phyloP scores from a whole-genome alignment of 75 land plant species.

The Chamaecyparis obtusa region DNA sequence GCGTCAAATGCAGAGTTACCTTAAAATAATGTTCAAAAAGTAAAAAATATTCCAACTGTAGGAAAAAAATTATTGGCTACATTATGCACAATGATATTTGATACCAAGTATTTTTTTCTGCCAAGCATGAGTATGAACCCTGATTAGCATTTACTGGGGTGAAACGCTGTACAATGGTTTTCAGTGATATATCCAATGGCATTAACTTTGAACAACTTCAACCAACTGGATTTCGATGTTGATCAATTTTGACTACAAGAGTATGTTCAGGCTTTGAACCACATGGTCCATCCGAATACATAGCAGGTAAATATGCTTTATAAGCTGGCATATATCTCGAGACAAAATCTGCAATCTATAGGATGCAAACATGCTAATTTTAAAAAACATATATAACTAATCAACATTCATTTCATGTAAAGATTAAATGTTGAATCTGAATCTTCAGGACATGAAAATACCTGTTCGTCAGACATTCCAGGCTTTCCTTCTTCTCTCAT shows the following conservation, averaged over 20 bases:
- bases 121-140: background rate
- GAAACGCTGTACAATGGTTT: background rate
- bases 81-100: background rate
- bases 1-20: background rate
- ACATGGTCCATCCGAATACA: slow-evolving; percentile 82
- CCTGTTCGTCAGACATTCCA: slow-evolving; percentile 99
- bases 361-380: background rate
- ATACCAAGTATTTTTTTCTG: background rate
- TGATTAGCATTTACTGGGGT: background rate
- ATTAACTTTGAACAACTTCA: background rate
- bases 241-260: slow-evolving; percentile 77
- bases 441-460: slow-evolving; percentile 14
- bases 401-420: background rate
- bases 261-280: slow-evolving; percentile 53
- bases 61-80: background rate
- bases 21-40: background rate
- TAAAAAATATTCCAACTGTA: background rate
- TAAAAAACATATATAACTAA: background rate
- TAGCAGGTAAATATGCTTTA: slow-evolving; percentile 83
- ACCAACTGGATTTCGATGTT: slow-evolving; percentile 65
- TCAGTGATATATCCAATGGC: background rate
- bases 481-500: slow-evolving; percentile 89
- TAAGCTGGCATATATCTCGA: slow-evolving; percentile 96
- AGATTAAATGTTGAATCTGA: background rate
- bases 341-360: slow-evolving; percentile 88